Base-by-base conservation (phyloP, 208 protist species). In the Leishmania martiniquensis region DNA sequence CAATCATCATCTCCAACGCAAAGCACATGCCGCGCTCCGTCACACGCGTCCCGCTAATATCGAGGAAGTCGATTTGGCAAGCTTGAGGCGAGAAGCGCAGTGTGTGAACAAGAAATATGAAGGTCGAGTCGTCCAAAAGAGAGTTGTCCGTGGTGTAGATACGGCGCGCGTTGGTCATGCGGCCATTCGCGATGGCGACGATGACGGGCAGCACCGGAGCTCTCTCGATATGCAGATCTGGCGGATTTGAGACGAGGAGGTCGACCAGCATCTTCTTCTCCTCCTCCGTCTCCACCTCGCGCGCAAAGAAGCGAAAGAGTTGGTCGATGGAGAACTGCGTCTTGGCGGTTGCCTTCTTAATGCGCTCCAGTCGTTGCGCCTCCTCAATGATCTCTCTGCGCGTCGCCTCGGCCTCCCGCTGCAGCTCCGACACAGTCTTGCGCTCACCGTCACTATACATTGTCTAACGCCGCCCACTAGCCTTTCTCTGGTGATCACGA, bases 381-480 rank as follows among this genome's bases (percentile, higher is more conserved):
- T 95, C 90, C 74, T 94, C 89, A 12, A 86, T 82, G 55, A 96
- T 94, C 37, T 85, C 80, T 39, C 76, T 88, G 39, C 87, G 86
- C 63, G 80, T 92, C 54, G 85, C 83, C 76, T 91, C 86, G 1
- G 91, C 91, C 77, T 91, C 89, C 5, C 93, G 88, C 74, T 93
- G 89, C 62, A 96, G 83, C 85, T 96, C 91, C 65, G 91, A 96
- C 57, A 97, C 83, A 13, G 93, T 97, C 82, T 97, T 93, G 1
- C 90, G 84, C 37, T 93, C 83, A 22, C 93, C 93, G 85, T 97
- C 91, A 69, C 91, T 93, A 77, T 97, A 97, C 93, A 97, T 97
- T 65, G 17, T 57, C 29, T 22, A 7, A 51, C 15, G 17, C 68
- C 25, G 47, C 44, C 32, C 6, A 17, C 9, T 1, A 9, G 49